phyloP scores from a whole-genome alignment of 148 eudicot genomes.

The Persicaria tinctoria region DNA sequence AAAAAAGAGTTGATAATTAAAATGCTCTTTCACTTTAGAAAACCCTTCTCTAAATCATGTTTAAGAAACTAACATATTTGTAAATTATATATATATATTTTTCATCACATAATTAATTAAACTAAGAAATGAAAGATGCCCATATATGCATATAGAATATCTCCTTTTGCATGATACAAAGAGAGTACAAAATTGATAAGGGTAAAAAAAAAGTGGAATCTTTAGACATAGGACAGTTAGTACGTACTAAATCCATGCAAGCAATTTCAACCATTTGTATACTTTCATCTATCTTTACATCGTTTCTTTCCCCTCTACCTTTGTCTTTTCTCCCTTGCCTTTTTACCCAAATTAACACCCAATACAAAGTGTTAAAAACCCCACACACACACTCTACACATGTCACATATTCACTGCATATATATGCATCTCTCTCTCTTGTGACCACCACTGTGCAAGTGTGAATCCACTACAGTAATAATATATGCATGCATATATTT shows the following conservation, averaged over 20 bases:
- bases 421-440: background rate
- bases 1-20: too few species aligned
- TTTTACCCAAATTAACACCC: background rate
- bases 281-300: background rate
- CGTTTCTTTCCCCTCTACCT: slow-evolving; percentile 1
- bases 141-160: background rate
- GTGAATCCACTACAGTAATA: background rate
- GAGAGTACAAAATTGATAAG: background rate
- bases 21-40: too few species aligned
- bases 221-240: slow-evolving; percentile 6
- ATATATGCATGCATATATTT: background rate
- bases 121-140: background rate
- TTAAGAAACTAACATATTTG: too few species aligned
- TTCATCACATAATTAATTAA: too few species aligned
- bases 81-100: too few species aligned
- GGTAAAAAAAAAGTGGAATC: background rate
- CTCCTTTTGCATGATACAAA: background rate
- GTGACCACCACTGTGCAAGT: slow-evolving; percentile 1
- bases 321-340: slow-evolving; percentile 1
- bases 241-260: slow-evolving; percentile 13
- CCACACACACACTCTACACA: too few species aligned
- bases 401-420: background rate
- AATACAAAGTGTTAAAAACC: background rate
- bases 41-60: too few species aligned
- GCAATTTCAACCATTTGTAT: background rate